phyloP scores from a whole-genome alignment of 768 basidiomycete genomes.

The Glaciozyma martinii region DNA sequence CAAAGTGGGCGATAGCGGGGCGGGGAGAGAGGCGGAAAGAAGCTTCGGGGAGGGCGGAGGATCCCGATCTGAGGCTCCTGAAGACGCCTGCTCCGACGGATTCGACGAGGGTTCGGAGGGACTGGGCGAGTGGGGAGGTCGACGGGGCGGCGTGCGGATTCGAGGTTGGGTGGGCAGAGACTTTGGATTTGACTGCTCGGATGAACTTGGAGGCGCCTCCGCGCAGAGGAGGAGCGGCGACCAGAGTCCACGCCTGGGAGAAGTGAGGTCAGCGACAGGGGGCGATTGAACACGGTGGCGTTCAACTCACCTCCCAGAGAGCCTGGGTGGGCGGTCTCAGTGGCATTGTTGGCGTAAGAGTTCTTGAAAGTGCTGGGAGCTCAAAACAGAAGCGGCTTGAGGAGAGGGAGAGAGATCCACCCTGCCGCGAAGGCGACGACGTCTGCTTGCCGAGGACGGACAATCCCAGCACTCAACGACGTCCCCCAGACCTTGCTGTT shows the following conservation, averaged over 20 bases:
- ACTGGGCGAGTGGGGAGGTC: conserved; percentile 1
- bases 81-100: conserved; percentile 14
- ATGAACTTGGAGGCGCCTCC: not conserved
- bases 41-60: conserved; percentile 10
- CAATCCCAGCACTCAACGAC: too few species aligned
- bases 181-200: not conserved
- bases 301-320: too few species aligned
- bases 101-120: not conserved
- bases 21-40: conserved; percentile 1
- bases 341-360: too few species aligned
- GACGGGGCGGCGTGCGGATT: not conserved
- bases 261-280: not conserved
- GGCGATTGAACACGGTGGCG: too few species aligned
- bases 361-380: too few species aligned
- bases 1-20: not conserved
- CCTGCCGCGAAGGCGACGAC: too few species aligned
- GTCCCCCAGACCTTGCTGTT: too few species aligned
- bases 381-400: too few species aligned
- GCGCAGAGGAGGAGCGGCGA: not conserved
- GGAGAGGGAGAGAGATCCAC: too few species aligned
- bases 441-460: too few species aligned
- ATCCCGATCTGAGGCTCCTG: conserved; percentile 1
- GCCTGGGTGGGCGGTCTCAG: too few species aligned
- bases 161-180: not conserved
- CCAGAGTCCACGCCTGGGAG: not conserved